Evolutionary conservation across 192 early-diverging fungal genomes (phyloP), one percentile per base, ranked within the genome.

Genomic region (Chytriomyces confervae): DNA sequence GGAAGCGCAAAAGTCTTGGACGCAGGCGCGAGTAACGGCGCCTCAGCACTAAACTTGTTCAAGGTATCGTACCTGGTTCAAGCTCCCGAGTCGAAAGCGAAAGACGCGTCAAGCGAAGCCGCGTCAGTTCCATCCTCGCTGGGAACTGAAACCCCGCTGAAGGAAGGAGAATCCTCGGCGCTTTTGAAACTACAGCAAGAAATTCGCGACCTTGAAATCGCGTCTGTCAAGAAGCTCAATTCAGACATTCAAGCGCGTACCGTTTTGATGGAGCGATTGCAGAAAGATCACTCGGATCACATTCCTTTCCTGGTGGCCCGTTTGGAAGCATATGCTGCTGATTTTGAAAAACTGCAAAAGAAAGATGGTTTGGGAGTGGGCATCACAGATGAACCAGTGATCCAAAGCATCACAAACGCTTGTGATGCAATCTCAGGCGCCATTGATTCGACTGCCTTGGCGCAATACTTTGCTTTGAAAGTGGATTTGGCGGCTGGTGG

Each of bases 171-270:
- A 13, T n/a, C 53, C 20, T 57, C 53, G 3, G 53, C 53, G 53
- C 16, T 20, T 13, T 1, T 57, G 53, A 57, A 84, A 44, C 70
- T 84, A 29, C 74, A 76, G 50, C 94, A 96, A 71, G 90, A 89
- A 16, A 79, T 95, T 44, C 85, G 94, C 23, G 93, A 95, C 79
- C 77, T 94, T 20, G 91, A 94, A 77, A 87, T 99, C 47, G 82
- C 90, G 4, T 91, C 89, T 85, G 72, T 98, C 63, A 94, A 93
- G 83, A 97, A 96, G 86, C 75, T 92, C 49, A 89, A 84, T 80
- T 81, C 81, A 10, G 85, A 86, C 1, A 89, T 88, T 36, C 88
- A 86, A 5, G 86, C 86, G 18, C 89, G 92, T 48, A 79, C 83
- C 51, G 79, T 82, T 29, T 61, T 94, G 44, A 51, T 92, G 24